Evolutionary conservation across 257 asterid species (phyloP).

Genomic region (Catharanthus roseus): DNA sequence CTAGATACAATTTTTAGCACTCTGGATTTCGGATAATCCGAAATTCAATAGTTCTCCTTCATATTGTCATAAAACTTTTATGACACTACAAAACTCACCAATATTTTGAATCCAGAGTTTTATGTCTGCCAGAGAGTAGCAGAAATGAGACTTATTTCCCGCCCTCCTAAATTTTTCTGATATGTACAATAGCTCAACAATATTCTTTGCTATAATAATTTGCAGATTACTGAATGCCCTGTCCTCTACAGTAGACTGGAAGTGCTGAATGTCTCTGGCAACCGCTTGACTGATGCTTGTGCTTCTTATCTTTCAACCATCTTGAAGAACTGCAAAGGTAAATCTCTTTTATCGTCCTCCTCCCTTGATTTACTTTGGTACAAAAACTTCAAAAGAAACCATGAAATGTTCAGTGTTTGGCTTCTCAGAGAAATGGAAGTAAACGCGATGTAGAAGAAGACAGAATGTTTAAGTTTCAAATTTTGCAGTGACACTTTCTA

Average conservation of each 20-base stretch:
- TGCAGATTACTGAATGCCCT: constrained; percentile 79
- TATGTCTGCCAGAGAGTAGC: neutral
- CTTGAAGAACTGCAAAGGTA: constrained; percentile 76
- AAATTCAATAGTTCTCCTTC: too few species aligned
- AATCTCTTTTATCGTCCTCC: constrained; percentile 16
- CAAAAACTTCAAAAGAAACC: constrained; percentile 2
- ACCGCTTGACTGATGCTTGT: constrained; percentile 82
- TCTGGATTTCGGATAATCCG: neutral
- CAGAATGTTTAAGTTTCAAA: neutral
- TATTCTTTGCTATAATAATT: constrained; percentile 21
- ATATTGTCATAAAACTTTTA: too few species aligned
- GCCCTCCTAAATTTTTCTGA: neutral
- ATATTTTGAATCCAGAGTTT: neutral
- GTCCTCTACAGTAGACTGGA: constrained; percentile 72
- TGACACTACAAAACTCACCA: neutral
- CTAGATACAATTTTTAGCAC: neutral
- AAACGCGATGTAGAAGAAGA: neutral
- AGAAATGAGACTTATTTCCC: neutral
- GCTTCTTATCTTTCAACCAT: constrained; percentile 80
- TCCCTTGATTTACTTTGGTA: constrained; percentile 5
- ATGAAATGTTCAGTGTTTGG: neutral
- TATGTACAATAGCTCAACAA: neutral
- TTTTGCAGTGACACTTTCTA: neutral
- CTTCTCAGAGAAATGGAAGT: neutral
- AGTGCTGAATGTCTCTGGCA: constrained; percentile 83